Conservation (phyloP, 768 basidiomycete genomes). For the Hortiboletus flavorubellus region DNA sequence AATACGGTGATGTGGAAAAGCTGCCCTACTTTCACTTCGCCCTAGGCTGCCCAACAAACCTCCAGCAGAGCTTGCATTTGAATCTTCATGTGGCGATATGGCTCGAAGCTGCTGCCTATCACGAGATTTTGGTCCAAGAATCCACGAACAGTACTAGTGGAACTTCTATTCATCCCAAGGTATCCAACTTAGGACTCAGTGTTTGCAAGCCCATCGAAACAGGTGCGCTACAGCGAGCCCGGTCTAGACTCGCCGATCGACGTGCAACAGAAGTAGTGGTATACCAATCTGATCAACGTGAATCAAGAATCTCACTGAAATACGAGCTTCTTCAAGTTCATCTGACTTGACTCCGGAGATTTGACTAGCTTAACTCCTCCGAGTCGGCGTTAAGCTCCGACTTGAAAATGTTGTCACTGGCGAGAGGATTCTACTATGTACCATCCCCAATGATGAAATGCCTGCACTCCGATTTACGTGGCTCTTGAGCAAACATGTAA, state of each 20-base stretch:
- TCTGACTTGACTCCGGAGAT: background rate
- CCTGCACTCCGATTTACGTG: constrained; percentile 12
- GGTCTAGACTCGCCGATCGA: constrained; percentile 12
- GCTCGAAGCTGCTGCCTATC: too few species aligned
- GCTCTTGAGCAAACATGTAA: constrained; percentile 14
- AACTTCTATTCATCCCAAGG: background rate
- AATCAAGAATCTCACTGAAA: background rate
- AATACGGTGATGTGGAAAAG: too few species aligned
- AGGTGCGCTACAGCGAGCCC: background rate
- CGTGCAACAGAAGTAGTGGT: constrained; percentile 13
- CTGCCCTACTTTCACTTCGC: background rate
- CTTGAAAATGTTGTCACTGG: background rate
- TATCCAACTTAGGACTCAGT: background rate
- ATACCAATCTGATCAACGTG: background rate
- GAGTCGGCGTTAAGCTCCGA: background rate
- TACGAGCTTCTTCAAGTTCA: background rate
- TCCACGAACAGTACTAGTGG: background rate
- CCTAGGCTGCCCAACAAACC: background rate
- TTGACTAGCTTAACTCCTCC: background rate
- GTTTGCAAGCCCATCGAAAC: background rate
- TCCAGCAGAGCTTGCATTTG: constrained; percentile 1
- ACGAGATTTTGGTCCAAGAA: background rate
- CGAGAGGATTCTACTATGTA: background rate
- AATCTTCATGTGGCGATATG: background rate
- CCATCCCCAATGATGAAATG: too few species aligned